Conservation (phyloP, 2,329 filamentous ascomycete genomes). For the Xylariaceae sp. region DNA sequence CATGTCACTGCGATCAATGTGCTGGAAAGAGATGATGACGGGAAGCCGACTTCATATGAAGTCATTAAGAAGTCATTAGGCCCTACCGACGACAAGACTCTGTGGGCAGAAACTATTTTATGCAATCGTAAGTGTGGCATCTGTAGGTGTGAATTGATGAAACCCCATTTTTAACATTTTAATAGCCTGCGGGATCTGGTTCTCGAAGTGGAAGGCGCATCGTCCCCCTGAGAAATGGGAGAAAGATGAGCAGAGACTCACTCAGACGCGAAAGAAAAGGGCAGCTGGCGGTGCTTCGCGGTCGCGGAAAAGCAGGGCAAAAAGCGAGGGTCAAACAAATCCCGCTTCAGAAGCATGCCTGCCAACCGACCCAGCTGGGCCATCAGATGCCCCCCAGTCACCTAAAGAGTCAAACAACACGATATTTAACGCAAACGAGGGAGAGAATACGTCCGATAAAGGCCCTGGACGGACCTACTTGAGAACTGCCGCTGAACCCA, state of each 20-base stretch:
- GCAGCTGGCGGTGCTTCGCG: constrained; percentile 39
- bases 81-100: constrained; percentile 55
- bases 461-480: constrained; percentile 19
- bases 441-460: constrained; percentile 33
- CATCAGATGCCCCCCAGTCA: constrained; percentile 36
- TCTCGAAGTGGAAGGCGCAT: constrained; percentile 80
- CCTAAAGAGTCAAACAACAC: constrained; percentile 21
- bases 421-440: constrained; percentile 21
- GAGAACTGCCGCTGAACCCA: constrained; percentile 16
- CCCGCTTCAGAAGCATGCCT: constrained; percentile 50
- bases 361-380: constrained; percentile 48
- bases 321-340: constrained; percentile 41
- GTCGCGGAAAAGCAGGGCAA: constrained; percentile 45
- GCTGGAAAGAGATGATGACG: constrained; percentile 56
- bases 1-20: constrained; percentile 69
- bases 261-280: constrained; percentile 47
- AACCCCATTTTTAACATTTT: constrained; percentile 12
- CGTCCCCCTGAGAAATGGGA: constrained; percentile 82
- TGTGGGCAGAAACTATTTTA: constrained; percentile 67
- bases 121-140: constrained; percentile 69
- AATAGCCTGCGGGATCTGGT: constrained; percentile 84
- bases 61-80: constrained; percentile 70
- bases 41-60: constrained; percentile 61
- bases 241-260: constrained; percentile 50
- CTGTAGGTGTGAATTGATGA: neutral